Base-by-base conservation (phyloP, 2,329 filamentous ascomycete genomes). In the Phoma sp. region DNA sequence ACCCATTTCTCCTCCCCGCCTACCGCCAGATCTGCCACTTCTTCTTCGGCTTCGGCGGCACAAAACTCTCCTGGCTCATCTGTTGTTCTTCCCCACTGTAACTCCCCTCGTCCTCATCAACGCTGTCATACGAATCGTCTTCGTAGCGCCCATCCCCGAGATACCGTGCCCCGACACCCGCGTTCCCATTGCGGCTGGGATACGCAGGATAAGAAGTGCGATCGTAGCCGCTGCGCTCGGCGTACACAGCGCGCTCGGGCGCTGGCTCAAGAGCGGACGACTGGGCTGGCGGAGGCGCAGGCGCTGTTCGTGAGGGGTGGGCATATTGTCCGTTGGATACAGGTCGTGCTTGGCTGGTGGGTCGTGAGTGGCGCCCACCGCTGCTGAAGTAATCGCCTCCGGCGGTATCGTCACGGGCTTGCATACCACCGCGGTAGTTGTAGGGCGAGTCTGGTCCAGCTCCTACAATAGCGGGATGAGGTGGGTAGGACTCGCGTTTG, bases 11-110 rank as follows among this genome's bases (percentile, higher is more conserved):
- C 18, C 41, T 5, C 9, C 42, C 37, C 30, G 3, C 27, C 36
- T 60, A 67, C 32, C 59, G 58, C 74, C 72, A 71, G 61, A 74
- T 71, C 70, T 71, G 73, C 72, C 68, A 75, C 61, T 66, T 71
- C 55, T 57, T 68, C 59, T 77, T 78, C 46, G 73, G 78, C 55
- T 73, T 66, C n/a, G 68, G 67, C 27, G 64, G 56, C 32, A 67
- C 65, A 55, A 73, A 74, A 39, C 68, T 70, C 48, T 71, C 67
- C 50, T 67, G 62, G 35, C 67, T 72, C 56, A 62, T 55, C 43
- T 61, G 55, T 32, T 55, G 52, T 59, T 58, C 74, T 64, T 43
- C 72, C 59, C 45, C 64, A 59, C 55, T 72, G 41, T 61, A 64
- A 30, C 64, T 64, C 22, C 57, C 52, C 3, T 60, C 57, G 0